Conservation (phyloP, 2,329 filamentous ascomycete genomes). For the Hymenotorrendiella dingleyae region DNA sequence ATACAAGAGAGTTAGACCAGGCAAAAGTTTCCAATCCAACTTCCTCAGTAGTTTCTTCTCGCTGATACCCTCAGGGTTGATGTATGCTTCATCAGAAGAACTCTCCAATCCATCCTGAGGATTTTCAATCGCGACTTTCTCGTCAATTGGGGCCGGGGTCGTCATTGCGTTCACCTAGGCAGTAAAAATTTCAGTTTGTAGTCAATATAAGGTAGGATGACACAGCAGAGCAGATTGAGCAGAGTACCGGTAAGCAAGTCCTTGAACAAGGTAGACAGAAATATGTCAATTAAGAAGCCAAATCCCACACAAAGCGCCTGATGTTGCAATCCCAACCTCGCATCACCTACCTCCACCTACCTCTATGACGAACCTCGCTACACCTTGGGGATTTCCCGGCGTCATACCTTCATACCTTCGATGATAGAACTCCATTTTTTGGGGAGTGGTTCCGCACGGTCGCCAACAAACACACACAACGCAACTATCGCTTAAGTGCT, state of each 20-base stretch:
- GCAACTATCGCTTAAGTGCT: no score
- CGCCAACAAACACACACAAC: no score
- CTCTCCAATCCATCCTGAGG: neutral
- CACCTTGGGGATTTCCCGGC: no score
- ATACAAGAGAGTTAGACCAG: conserved; percentile 49
- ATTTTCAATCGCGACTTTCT: conserved; percentile 8
- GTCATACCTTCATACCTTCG: no score
- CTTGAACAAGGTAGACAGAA: neutral
- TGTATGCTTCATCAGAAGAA: conserved; percentile 15
- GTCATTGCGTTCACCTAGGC: no score
- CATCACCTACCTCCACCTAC: neutral
- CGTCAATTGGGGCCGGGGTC: neutral
- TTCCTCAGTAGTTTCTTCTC: conserved; percentile 55
- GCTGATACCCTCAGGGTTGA: conserved; percentile 35
- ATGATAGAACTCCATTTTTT: no score
- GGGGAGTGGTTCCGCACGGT: no score
- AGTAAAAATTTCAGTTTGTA: no score
- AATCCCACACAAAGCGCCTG: no score
- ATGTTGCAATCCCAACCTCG: conserved; percentile 1
- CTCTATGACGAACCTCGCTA: no score
- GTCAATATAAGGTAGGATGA: no score
- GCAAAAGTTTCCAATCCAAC: conserved; percentile 45
- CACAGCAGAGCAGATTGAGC: neutral
- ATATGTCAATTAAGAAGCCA: no score
- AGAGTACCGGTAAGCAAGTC: neutral